Conservation (phyloP, 2,329 filamentous ascomycete species). For the Paraphaeosphaeria sporulosa region DNA sequence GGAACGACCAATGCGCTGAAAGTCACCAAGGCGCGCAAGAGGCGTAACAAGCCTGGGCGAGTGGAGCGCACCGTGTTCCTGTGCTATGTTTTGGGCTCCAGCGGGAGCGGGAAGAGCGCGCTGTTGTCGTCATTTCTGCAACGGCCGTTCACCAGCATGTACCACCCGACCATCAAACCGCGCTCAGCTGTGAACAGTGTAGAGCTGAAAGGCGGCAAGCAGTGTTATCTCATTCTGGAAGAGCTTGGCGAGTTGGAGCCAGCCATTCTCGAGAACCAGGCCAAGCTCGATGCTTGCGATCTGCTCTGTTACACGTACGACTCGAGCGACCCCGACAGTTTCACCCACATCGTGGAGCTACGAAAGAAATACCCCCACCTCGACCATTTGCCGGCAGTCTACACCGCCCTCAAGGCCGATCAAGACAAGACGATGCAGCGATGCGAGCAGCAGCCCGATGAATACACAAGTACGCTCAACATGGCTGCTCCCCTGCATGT, state of each 20-base stretch:
- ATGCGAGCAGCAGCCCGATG: conserved; percentile 85
- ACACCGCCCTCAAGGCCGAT: conserved; percentile 93
- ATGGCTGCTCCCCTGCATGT: conserved; percentile 95
- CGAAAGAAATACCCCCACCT: conserved; percentile 82
- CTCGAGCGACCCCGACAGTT: conserved; percentile 95
- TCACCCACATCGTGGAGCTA: conserved; percentile 86
- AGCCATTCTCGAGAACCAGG: conserved; percentile 89
- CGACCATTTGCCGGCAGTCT: conserved; percentile 88
- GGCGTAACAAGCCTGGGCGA: conserved; percentile 78
- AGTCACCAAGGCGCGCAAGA: conserved; percentile 89
- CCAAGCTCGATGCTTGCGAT: conserved; percentile 91
- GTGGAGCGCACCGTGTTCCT: conserved; percentile 95
- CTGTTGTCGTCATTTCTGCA: conserved; percentile 91
- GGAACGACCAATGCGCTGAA: conserved; percentile 86
- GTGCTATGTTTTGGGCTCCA: conserved; percentile 88
- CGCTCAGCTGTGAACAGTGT: conserved; percentile 95
- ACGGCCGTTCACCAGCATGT: conserved; percentile 81
- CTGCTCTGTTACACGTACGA: conserved; percentile 96
- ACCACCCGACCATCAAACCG: conserved; percentile 94
- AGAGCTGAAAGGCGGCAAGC: conserved; percentile 92
- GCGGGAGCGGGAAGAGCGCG: conserved; percentile 88
- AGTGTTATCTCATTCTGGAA: conserved; percentile 94
- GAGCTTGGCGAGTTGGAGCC: conserved; percentile 96
- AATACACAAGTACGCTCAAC: conserved; percentile 83
- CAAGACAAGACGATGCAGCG: conserved; percentile 96